These are phyloP conservation scores for Euphrasia confusa DNA, from an alignment of 257 asterid species.

Conservation along the genomic window DNA sequence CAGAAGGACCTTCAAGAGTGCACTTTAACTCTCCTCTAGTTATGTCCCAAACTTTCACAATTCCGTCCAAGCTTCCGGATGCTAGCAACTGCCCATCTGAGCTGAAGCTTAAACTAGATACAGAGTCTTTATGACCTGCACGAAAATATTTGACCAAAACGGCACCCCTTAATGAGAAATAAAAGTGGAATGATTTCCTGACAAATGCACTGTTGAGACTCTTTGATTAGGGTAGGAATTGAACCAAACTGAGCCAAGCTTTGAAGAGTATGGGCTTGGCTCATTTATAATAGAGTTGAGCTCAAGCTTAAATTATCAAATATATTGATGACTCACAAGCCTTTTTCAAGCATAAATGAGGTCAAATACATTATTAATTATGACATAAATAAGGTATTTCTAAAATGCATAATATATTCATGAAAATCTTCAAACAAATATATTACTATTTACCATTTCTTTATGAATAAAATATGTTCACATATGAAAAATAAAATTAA, in stretches of 20 bases:
- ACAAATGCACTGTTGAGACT: neutral
- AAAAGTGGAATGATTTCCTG: neutral
- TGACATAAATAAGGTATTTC: too few species aligned
- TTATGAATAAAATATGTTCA: too few species aligned
- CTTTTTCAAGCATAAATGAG: too few species aligned
- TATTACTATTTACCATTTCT: too few species aligned
- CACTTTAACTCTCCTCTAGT: conserved; percentile 46
- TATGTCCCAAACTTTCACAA: conserved; percentile 72
- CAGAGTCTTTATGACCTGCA: conserved; percentile 82
- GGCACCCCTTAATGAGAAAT: neutral
- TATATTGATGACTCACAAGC: too few species aligned
- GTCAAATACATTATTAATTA: too few species aligned
- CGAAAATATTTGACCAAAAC: conserved; percentile 20
- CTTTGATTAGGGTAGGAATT: neutral
- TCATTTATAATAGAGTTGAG: too few species aligned
- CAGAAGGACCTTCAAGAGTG: conserved; percentile 84
- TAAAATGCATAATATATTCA: too few species aligned
- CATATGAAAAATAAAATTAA: too few species aligned
- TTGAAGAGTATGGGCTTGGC: too few species aligned
- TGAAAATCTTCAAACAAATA: too few species aligned
- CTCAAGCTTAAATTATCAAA: too few species aligned
- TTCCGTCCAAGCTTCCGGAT: conserved; percentile 87
- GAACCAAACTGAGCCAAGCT: neutral
- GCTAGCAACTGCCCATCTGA: conserved; percentile 82
- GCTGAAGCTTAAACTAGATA: conserved; percentile 73